Evolutionary conservation across 129 eudicot genomes (phyloP).

Genomic region (Flaveria trinervia): DNA sequence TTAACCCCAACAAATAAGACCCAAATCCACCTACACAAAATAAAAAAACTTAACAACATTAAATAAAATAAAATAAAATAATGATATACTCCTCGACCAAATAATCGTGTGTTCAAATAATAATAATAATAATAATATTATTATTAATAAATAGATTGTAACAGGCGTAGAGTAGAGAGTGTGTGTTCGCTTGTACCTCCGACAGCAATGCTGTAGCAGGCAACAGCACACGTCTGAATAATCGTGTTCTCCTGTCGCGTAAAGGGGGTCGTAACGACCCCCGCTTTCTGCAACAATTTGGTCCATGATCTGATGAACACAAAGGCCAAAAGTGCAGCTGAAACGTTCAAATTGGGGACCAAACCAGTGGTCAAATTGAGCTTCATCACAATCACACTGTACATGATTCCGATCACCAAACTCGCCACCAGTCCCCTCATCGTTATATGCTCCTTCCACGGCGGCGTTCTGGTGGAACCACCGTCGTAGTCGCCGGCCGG

Average conservation of each 20-base stretch:
- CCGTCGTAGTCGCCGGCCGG: conserved; percentile 30
- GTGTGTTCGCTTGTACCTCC: conserved; percentile 39
- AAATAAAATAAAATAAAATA: too few relatives aligned
- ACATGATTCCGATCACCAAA: conserved; percentile 65
- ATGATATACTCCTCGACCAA: too few relatives aligned
- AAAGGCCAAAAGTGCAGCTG: conserved; percentile 92
- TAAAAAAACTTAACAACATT: not conserved
- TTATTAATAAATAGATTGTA: too few relatives aligned
- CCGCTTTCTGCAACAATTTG: conserved; percentile 59
- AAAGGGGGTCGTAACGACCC: conserved; percentile 59
- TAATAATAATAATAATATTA: too few relatives aligned
- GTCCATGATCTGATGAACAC: conserved; percentile 77
- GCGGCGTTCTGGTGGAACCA: conserved; percentile 44
- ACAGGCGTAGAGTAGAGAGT: too few relatives aligned
- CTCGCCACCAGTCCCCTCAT: conserved; percentile 75
- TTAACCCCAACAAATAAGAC: conserved; percentile 68
- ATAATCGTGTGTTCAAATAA: too few relatives aligned
- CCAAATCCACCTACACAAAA: conserved; percentile 73
- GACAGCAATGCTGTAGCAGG: conserved; percentile 82
- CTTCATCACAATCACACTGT: conserved; percentile 89
- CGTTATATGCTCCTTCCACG: conserved; percentile 84
- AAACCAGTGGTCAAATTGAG: conserved; percentile 88
- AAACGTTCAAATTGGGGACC: conserved; percentile 84
- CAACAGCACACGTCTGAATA: conserved; percentile 95
- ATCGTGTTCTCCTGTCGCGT: conserved; percentile 85